Conservation (phyloP, 2,329 filamentous ascomycete species). For the Fusarium mundagurra region DNA sequence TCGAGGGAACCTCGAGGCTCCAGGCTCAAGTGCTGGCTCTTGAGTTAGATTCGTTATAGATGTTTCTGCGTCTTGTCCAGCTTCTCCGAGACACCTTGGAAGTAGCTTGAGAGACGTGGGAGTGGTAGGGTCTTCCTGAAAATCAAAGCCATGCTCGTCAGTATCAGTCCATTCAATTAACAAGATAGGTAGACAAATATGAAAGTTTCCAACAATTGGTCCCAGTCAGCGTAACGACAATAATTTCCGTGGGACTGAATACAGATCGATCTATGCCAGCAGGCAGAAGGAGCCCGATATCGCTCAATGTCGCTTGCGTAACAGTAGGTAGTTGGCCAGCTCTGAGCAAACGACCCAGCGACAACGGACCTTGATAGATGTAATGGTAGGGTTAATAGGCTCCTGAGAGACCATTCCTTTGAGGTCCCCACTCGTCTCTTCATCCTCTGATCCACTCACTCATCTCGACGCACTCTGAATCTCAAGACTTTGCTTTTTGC, state of each 20-base stretch:
- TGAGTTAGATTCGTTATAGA: neutral
- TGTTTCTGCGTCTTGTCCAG: rapidly evolving
- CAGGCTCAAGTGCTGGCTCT: rapidly evolving
- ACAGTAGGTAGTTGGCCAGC: neutral
- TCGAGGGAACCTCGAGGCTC: rapidly evolving
- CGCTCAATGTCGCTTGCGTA: neutral
- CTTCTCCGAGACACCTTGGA: rapidly evolving
- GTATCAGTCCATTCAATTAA: neutral
- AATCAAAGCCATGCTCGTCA: neutral
- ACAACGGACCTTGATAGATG: neutral
- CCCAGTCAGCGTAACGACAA: rapidly evolving
- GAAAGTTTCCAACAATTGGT: rapidly evolving
- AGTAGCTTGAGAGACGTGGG: too few species aligned
- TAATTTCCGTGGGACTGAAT: rapidly evolving
- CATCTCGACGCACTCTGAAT: neutral
- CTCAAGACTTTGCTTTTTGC: neutral
- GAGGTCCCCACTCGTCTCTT: neutral
- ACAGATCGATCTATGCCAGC: rapidly evolving
- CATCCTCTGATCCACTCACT: neutral
- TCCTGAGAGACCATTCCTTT: neutral
- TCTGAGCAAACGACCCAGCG: too few species aligned
- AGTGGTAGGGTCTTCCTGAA: neutral
- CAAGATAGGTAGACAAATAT: too few species aligned
- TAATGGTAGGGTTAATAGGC: neutral
- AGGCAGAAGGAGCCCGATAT: neutral